Percentiles rank a stretch among this genome's conserved stretches.
phyloP scores from a whole-genome alignment of 371 early-diverging fungal species.

The Umbelopsis sp. region DNA sequence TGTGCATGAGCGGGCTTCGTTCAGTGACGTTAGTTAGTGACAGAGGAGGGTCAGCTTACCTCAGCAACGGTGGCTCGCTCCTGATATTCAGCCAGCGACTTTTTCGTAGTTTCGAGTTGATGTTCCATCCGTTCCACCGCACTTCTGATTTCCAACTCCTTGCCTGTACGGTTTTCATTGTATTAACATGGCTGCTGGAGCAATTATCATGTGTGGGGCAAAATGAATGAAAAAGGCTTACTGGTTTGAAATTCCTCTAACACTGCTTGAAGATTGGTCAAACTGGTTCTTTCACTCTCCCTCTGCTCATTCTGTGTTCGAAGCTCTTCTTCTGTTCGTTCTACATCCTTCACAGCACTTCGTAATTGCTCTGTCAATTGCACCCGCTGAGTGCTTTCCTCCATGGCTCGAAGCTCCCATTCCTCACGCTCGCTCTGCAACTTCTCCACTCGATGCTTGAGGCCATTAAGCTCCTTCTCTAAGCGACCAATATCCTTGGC shows the following conservation, averaged over 20 bases:
- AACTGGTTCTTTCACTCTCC: conserved; percentile 70
- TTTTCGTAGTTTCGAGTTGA: conserved; percentile 56
- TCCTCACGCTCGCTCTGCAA: conserved; percentile 68
- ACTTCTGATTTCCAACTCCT: conserved; percentile 78
- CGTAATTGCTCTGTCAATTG: conserved; percentile 52
- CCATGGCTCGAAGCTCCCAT: conserved; percentile 63
- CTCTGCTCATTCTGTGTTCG: conserved; percentile 27
- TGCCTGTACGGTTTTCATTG: conserved; percentile 34
- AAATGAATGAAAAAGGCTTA: conserved; percentile 26
- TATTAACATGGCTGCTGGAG: neutral
- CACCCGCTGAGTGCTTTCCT: conserved; percentile 56
- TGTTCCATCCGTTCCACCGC: conserved; percentile 73
- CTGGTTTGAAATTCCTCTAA: conserved; percentile 87
- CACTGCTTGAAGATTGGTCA: conserved; percentile 83
- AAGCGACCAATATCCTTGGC: conserved; percentile 51
- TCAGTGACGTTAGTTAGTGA: no score
- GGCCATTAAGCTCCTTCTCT: conserved; percentile 46
- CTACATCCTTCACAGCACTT: conserved; percentile 44
- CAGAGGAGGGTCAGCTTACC: conserved; percentile 26
- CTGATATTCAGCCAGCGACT: conserved; percentile 62
- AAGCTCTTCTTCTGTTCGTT: conserved; percentile 31
- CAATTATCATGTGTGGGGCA: no score
- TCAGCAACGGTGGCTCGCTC: conserved; percentile 65
- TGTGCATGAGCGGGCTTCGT: neutral
- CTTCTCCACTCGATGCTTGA: conserved; percentile 52